A percentile compares a stretch with the other conserved stretches of the same genome.
Evolutionary conservation across 2,329 filamentous ascomycete genomes (phyloP).

Genomic region (Ascochyta fabae): DNA sequence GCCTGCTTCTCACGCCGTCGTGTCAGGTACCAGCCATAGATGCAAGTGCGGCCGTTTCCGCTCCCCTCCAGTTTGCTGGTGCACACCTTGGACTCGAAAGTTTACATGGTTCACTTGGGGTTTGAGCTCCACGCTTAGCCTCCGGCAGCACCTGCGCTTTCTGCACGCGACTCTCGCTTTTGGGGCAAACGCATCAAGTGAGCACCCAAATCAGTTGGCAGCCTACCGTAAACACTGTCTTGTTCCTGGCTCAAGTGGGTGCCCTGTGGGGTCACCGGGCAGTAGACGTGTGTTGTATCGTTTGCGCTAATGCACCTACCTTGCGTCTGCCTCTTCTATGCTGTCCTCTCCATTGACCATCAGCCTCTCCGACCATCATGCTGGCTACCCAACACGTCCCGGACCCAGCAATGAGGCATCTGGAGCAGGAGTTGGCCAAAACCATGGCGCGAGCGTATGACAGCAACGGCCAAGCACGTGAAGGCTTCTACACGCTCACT

Average conservation of each 20-base stretch:
- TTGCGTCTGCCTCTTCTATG: constrained; percentile 16
- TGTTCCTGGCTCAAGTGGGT: constrained; percentile 9
- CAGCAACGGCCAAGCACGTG: constrained; percentile 27
- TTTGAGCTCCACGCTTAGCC: constrained; percentile 30
- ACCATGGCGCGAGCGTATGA: constrained; percentile 24
- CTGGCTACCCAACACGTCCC: constrained; percentile 24
- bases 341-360: constrained; percentile 7
- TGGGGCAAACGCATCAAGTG: constrained; percentile 26
- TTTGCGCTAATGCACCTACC: constrained; percentile 1
- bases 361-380: constrained; percentile 12
- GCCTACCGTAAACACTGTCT: constrained; percentile 5
- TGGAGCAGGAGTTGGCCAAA: constrained; percentile 33
- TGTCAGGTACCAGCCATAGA: constrained; percentile 24
- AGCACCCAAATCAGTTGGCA: constrained; percentile 24
- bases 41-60: constrained; percentile 24
- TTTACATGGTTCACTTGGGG: constrained; percentile 18
- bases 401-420: constrained; percentile 25
- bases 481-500: constrained; percentile 41
- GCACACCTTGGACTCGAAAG: constrained; percentile 10
- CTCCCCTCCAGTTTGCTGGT: constrained; percentile 20
- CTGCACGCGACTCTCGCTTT: constrained; percentile 6
- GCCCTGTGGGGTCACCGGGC: constrained; percentile 1
- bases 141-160: constrained; percentile 29
- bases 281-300: constrained; percentile 11
- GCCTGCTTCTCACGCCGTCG: constrained; percentile 17